Percentiles rank a stretch among this genome's conserved stretches.
Conservation (phyloP, 2,329 filamentous ascomycete genomes). For the Aspergillus puulaauensis region DNA sequence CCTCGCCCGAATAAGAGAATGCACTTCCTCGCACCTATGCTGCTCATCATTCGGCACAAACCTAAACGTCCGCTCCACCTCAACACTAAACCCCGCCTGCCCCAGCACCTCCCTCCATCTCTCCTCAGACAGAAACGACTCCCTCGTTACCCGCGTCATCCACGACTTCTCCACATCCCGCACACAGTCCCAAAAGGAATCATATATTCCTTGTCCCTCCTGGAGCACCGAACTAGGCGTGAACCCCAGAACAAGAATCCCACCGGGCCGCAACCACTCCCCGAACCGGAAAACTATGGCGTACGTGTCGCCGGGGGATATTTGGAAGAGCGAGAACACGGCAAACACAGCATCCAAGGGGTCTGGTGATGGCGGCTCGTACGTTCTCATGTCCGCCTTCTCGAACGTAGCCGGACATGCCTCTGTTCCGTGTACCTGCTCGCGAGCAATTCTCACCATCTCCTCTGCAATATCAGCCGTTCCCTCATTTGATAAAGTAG, state of each 20-base stretch:
- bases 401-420: neutral
- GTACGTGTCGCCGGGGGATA: neutral
- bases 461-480: neutral
- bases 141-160: neutral
- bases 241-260: neutral
- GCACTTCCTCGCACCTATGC: no score
- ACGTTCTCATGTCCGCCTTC: neutral
- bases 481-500: no score
- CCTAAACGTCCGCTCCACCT: no score
- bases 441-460: neutral
- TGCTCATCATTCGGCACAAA: no score
- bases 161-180: neutral
- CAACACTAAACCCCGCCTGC: neutral
- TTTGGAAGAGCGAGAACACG: neutral
- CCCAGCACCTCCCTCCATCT: neutral
- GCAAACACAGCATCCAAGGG: neutral
- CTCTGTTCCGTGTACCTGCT: neutral
- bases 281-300: neutral
- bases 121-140: neutral
- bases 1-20: no score
- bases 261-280: neutral
- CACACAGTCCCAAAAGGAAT: neutral
- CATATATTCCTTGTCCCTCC: neutral
- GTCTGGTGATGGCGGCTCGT: neutral
- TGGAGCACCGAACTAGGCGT: no score